Percentiles rank a stretch among this genome's conserved stretches.
These are phyloP conservation scores for Tillandsia fasciculata DNA, from an alignment of 176 grass and related monocot genomes.

Conservation along the genomic window DNA sequence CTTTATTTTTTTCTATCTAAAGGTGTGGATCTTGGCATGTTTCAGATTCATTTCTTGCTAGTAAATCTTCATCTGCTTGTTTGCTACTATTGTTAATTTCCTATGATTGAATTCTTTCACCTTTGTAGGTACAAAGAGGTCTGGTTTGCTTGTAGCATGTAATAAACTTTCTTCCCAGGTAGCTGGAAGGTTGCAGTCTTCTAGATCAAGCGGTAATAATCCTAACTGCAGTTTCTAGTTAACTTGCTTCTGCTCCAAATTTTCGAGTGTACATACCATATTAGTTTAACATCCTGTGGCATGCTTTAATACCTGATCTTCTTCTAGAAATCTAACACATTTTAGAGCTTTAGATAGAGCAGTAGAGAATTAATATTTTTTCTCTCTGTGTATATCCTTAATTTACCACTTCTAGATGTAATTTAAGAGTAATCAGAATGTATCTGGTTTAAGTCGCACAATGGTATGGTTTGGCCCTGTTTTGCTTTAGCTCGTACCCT, in stretches of 20 bases:
- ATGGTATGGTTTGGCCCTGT: too few species aligned
- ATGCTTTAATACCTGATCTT: too few species aligned
- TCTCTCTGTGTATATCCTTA: too few species aligned
- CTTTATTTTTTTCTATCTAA: background rate
- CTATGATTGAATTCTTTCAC: background rate
- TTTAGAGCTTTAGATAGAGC: too few species aligned
- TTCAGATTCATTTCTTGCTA: background rate
- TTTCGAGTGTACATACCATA: background rate
- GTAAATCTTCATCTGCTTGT: background rate
- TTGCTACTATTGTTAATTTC: background rate
- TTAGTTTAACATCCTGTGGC: too few species aligned
- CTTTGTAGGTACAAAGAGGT: conserved; percentile 8
- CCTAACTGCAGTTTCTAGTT: background rate
- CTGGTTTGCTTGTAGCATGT: conserved; percentile 24
- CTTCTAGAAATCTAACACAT: too few species aligned
- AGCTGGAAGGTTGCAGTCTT: conserved; percentile 17
- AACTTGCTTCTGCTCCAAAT: conserved; percentile 1
- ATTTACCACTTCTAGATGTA: too few species aligned
- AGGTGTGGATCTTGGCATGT: background rate
- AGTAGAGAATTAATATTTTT: too few species aligned
- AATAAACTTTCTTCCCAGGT: conserved; percentile 34
- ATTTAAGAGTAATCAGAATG: too few species aligned
- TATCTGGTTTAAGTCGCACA: too few species aligned
- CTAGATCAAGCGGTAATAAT: conserved; percentile 17
- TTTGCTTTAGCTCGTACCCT: too few species aligned